phyloP scores from a whole-genome alignment of 805 yeast genomes.

The Kuraishia floccosa region DNA sequence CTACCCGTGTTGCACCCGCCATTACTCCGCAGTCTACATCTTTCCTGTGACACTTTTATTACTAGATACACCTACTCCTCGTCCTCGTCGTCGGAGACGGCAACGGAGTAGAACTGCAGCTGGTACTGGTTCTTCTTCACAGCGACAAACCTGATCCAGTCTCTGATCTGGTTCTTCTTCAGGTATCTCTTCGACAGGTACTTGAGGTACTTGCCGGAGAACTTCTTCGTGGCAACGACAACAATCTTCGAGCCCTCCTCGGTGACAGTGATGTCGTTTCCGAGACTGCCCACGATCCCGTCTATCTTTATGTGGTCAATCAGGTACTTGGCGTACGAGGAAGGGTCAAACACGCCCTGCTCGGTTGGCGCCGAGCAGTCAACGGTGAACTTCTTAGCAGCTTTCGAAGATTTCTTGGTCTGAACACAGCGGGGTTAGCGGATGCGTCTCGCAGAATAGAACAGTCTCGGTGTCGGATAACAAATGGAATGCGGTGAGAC shows the following conservation, averaged over 20 bases:
- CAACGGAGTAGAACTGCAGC: constrained; percentile 98
- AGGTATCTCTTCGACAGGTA: constrained; percentile 99
- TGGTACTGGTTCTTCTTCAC: constrained; percentile 92
- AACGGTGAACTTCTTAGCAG: constrained; percentile 83
- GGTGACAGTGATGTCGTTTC: constrained; percentile 84
- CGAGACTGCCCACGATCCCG: constrained; percentile 92
- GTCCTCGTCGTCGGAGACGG: constrained; percentile 86
- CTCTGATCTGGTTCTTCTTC: constrained; percentile 99
- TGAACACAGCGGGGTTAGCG: constrained; percentile 45
- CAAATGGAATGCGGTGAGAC: too few relatives aligned
- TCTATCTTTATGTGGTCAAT: constrained; percentile 99
- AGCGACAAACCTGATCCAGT: constrained; percentile 99
- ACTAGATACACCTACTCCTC: too few relatives aligned
- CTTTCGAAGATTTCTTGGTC: constrained; percentile 70
- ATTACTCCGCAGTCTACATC: too few relatives aligned
- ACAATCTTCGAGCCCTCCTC: constrained; percentile 81
- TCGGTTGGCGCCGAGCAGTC: constrained; percentile 97
- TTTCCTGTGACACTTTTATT: too few relatives aligned
- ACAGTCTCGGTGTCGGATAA: too few relatives aligned
- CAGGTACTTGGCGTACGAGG: constrained; percentile 95
- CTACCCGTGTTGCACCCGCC: too few relatives aligned
- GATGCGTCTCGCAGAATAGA: too few relatives aligned
- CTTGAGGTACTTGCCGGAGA: constrained; percentile 99
- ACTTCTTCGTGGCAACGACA: constrained; percentile 86
- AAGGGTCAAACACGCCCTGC: constrained; percentile 95